Evolutionary conservation across 2,329 filamentous ascomycete genomes (phyloP), one percentile per base, ranked within the genome.

Genomic region (Pseudogymnoascus sp.): DNA sequence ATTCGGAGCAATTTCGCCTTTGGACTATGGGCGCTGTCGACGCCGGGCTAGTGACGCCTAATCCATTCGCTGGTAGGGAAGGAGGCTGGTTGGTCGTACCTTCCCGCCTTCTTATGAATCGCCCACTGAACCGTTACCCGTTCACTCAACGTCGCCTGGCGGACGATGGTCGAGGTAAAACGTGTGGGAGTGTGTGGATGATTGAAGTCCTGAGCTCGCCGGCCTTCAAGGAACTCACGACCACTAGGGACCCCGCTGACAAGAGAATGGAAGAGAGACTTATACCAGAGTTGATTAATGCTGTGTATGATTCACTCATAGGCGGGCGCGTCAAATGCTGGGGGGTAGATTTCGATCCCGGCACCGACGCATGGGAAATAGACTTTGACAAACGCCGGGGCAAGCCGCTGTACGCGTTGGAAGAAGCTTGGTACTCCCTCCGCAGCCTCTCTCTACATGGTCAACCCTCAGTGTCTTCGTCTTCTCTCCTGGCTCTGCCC

Each of bases 41-140:
- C 5, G 25, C 5, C 8, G 10, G 25, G 25, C 1, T 53, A 53
- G 46, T 53, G 14, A 53, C 46, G 25, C 46, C 46, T 18, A 53
- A 53, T 6, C 46, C 46, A 31, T 53, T 53, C n/a, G 5, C 46
- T 53, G 46, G 25, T 31, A 53, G 25, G 46, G 46, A 53, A 53
- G 46, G 46, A 53, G 46, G 46, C n/a, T 53, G 46, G 46, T 3
- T 53, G 46, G 46, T 53, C 46, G n/a, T 53, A 53, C 46, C 46
- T 53, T 53, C 46, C 8, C 46, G 46, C 4, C 31, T 12, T 18
- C 46, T 53, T 16, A 16, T 10, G n/a, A 53, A 53, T 12, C 46
- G 31, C 25, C 46, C 46, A 18, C 46, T 53, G 46, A 18, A 28
- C 25, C n/a, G n/a, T n/a, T 25, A 53, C 8, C 46, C 46, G 1